phyloP scores from a whole-genome alignment of 192 early-diverging fungal genomes.

The Backusella sp. region DNA sequence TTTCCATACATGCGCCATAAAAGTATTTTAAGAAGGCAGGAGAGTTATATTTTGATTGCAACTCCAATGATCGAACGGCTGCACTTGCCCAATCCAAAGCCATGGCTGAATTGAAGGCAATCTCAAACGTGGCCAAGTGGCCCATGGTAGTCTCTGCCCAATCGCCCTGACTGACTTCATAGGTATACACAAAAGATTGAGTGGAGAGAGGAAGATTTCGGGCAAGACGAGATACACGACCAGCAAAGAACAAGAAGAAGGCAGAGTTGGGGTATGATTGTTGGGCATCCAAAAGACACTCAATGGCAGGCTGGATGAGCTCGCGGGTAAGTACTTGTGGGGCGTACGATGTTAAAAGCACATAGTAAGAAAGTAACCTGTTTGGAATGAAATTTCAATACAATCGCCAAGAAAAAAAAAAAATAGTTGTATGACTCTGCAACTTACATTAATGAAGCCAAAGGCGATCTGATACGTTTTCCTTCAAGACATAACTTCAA shows the following conservation, averaged over 20 bases:
- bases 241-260: slow-evolving; percentile 40
- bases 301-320: slow-evolving; percentile 34
- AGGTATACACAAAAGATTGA: slow-evolving; percentile 35
- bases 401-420: neutral
- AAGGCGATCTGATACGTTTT: slow-evolving; percentile 48
- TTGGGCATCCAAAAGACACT: slow-evolving; percentile 36
- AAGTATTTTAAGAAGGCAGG: slow-evolving; percentile 52
- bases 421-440: neutral
- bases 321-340: slow-evolving; percentile 35
- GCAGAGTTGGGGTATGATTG: slow-evolving; percentile 35
- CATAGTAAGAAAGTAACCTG: slow-evolving; percentile 37
- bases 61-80: neutral
- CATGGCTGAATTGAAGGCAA: slow-evolving; percentile 35
- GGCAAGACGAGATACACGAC: slow-evolving; percentile 34
- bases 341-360: slow-evolving; percentile 34
- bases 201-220: slow-evolving; percentile 35
- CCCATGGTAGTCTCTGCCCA: slow-evolving; percentile 35
- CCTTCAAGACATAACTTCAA: slow-evolving; percentile 45
- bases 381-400: neutral
- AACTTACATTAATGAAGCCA: slow-evolving; percentile 54
- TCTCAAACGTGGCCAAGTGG: slow-evolving; percentile 28
- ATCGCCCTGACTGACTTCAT: slow-evolving; percentile 29
- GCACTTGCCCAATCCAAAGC: slow-evolving; percentile 31
- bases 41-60: slow-evolving; percentile 45
- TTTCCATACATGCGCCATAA: slow-evolving; percentile 47